These are phyloP conservation scores for Microbotryum lychnidis-dioicae DNA, from an alignment of 1,284 basidiomycete genomes.

Conservation along the genomic window DNA sequence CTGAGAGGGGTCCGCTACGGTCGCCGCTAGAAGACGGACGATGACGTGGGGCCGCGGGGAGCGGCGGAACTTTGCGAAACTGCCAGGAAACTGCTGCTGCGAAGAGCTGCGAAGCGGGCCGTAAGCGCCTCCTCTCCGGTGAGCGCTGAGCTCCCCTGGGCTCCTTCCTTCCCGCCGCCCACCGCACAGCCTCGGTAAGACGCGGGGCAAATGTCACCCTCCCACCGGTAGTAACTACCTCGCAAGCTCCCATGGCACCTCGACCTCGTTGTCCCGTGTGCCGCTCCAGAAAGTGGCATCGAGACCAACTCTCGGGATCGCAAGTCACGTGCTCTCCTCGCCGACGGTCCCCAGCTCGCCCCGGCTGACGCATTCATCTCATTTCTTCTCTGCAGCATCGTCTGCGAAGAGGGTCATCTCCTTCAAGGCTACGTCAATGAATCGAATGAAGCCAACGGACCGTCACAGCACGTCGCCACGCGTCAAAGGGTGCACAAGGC, in stretches of 20 bases:
- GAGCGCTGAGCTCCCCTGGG: too few species aligned
- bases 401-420: conserved; percentile 35
- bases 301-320: conserved; percentile 29
- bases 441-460: conserved; percentile 20
- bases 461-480: conserved; percentile 13
- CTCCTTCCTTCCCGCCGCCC: neutral
- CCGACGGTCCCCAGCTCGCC: neutral
- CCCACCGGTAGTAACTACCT: too few species aligned
- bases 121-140: too few species aligned
- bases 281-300: conserved; percentile 28
- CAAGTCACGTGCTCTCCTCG: neutral
- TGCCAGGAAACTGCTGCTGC: too few species aligned
- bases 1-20: too few species aligned
- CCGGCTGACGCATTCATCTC: neutral
- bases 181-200: neutral
- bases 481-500: conserved; percentile 22
- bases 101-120: too few species aligned
- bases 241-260: neutral
- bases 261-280: conserved; percentile 31
- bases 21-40: too few species aligned
- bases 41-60: too few species aligned
- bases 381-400: conserved; percentile 13
- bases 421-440: conserved; percentile 29
- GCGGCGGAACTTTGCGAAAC: too few species aligned
- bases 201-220: too few species aligned